phyloP scores from a whole-genome alignment of 495 filamentous ascomycete genomes.

The Aspergillus mulundensis region DNA sequence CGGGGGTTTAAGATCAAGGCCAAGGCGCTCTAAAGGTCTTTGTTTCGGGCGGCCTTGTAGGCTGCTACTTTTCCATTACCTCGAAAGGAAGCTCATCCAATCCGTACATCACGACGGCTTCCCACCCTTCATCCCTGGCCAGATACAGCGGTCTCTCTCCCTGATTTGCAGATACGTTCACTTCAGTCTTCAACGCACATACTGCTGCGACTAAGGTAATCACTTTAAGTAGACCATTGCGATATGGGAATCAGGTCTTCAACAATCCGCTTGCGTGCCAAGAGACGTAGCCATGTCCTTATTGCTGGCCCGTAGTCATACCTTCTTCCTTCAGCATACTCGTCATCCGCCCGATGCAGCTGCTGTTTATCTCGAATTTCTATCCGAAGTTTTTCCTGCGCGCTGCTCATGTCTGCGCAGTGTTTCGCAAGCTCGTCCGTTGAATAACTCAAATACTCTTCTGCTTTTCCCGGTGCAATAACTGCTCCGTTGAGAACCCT shows the following conservation, averaged over 20 bases:
- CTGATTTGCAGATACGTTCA: neutral
- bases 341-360: conserved; percentile 37
- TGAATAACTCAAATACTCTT: conserved; percentile 20
- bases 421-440: conserved; percentile 24
- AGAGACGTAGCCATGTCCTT: conserved; percentile 39
- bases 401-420: conserved; percentile 26
- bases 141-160: neutral
- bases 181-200: neutral
- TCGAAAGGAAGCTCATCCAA: conserved; percentile 21
- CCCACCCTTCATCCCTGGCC: neutral
- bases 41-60: neutral
- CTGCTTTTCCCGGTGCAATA: conserved; percentile 13
- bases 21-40: conserved; percentile 1
- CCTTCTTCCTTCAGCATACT: conserved; percentile 41
- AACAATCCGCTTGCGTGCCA: conserved; percentile 40
- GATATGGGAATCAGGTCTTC: conserved; percentile 17
- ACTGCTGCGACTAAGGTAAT: no score
- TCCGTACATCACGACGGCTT: conserved; percentile 26
- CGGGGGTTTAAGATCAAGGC: neutral
- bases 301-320: conserved; percentile 48
- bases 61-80: neutral
- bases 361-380: conserved; percentile 44
- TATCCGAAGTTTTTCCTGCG: conserved; percentile 33
- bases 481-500: conserved; percentile 29
- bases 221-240: neutral